Percentiles rank a stretch among this genome's conserved stretches.
Evolutionary conservation across 192 early-diverging fungal species (phyloP).

Genomic region (Rhizoclosmatium globosum): DNA sequence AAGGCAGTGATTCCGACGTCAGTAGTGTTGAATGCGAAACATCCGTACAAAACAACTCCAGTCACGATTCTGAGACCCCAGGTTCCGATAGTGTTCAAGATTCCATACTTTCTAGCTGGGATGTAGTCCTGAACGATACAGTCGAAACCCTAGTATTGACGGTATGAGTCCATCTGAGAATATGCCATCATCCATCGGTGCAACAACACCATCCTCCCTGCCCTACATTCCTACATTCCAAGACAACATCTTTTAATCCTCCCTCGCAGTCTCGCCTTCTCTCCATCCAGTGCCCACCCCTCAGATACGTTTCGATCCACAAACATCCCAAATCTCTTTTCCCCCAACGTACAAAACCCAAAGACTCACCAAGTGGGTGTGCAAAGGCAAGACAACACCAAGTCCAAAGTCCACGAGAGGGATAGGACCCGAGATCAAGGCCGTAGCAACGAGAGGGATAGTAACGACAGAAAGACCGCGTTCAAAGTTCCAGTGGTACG

Average conservation of each 20-base stretch:
- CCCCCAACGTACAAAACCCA: not conserved
- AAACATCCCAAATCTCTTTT: no score
- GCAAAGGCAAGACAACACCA: conserved; percentile 89
- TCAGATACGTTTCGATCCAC: no score
- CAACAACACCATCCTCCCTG: no score
- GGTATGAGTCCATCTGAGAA: not conserved
- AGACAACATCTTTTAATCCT: no score
- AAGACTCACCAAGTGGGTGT: conserved; percentile 73
- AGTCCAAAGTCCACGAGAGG: conserved; percentile 89
- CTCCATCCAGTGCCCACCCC: no score
- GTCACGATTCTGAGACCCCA: conserved; percentile 78
- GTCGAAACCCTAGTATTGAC: conserved; percentile 65
- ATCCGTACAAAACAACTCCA: conserved; percentile 79
- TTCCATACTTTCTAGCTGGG: conserved; percentile 68
- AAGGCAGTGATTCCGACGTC: conserved; percentile 94
- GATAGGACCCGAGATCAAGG: conserved; percentile 80
- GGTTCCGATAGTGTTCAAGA: conserved; percentile 65
- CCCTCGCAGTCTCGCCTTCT: no score
- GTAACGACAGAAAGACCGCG: conserved; percentile 80
- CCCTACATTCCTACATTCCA: no score
- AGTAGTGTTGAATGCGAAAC: conserved; percentile 94
- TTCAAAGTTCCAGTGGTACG: conserved; percentile 97
- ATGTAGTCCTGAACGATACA: conserved; percentile 84
- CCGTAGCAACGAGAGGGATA: conserved; percentile 80
- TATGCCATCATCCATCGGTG: no score